phyloP scores from a whole-genome alignment of 129 eudicot species.

The Flaveria bidentis region DNA sequence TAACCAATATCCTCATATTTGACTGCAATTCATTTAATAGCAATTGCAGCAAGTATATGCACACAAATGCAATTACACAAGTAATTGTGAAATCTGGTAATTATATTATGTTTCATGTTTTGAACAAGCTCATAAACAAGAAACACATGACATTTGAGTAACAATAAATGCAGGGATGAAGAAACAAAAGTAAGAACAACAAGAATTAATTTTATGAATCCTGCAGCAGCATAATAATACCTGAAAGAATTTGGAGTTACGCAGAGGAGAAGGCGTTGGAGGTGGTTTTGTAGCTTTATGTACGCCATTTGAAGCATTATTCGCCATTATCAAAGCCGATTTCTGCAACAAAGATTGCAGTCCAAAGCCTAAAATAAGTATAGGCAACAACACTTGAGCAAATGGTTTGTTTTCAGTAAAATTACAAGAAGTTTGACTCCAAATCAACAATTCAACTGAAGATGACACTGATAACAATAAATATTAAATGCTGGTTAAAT shows the following conservation, averaged over 20 bases:
- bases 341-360: constrained; percentile 21
- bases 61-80: constrained; percentile 13
- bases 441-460: constrained; percentile 12
- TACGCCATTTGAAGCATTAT: constrained; percentile 52
- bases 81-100: not conserved
- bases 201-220: too few species aligned
- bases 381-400: not conserved
- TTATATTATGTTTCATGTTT: too few species aligned
- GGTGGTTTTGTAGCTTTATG: constrained; percentile 69
- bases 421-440: constrained; percentile 7
- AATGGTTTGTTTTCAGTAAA: constrained; percentile 6
- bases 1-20: constrained; percentile 89
- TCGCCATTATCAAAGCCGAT: constrained; percentile 48
- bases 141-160: too few species aligned
- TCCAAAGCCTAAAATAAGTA: constrained; percentile 12
- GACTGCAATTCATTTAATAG: constrained; percentile 47
- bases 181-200: too few species aligned
- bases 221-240: constrained; percentile 28
- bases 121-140: too few species aligned
- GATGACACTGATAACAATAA: constrained; percentile 17
- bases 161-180: too few species aligned
- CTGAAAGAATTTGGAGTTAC: constrained; percentile 80
- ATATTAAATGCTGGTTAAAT: constrained; percentile 14
- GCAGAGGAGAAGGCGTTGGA: constrained; percentile 86
- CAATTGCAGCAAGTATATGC: not conserved